Evolutionary conservation across 345 rosid genomes (phyloP).

Genomic region (Pelargonium nanum): DNA sequence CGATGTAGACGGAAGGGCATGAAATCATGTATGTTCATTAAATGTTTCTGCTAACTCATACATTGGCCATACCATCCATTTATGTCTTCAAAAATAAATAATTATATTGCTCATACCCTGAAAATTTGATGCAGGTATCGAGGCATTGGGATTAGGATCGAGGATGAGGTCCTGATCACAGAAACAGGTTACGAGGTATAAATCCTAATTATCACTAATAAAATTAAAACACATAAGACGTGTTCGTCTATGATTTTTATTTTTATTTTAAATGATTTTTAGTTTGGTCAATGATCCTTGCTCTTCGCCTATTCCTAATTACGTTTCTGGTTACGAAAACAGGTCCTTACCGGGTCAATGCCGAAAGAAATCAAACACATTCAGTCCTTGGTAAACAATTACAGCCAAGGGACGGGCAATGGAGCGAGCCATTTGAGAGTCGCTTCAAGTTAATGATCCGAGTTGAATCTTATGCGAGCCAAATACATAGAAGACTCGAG

Average conservation of each 20-base stretch:
- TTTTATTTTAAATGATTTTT: neutral
- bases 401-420: slow-evolving; percentile 18
- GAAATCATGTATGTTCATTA: too few species aligned
- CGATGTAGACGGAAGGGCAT: too few species aligned
- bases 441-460: slow-evolving; percentile 4
- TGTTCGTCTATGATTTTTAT: neutral
- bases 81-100: too few species aligned
- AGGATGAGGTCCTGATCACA: slow-evolving; percentile 91
- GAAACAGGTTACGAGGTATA: slow-evolving; percentile 79
- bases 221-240: neutral
- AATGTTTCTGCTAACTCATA: too few species aligned
- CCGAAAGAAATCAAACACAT: slow-evolving; percentile 85
- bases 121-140: slow-evolving; percentile 39
- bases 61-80: too few species aligned
- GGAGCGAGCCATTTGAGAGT: slow-evolving; percentile 5
- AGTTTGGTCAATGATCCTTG: slow-evolving; percentile 1
- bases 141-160: slow-evolving; percentile 88
- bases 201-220: neutral
- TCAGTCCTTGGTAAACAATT: slow-evolving; percentile 55
- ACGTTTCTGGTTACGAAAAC: slow-evolving; percentile 11
- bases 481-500: too few species aligned
- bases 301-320: neutral
- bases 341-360: slow-evolving; percentile 93
- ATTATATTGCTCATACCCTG: neutral
- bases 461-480: too few species aligned